Evolutionary conservation across 1,284 basidiomycete species (phyloP), one percentile per base, ranked within the genome.

Genomic region (Abortiporus biennis): DNA sequence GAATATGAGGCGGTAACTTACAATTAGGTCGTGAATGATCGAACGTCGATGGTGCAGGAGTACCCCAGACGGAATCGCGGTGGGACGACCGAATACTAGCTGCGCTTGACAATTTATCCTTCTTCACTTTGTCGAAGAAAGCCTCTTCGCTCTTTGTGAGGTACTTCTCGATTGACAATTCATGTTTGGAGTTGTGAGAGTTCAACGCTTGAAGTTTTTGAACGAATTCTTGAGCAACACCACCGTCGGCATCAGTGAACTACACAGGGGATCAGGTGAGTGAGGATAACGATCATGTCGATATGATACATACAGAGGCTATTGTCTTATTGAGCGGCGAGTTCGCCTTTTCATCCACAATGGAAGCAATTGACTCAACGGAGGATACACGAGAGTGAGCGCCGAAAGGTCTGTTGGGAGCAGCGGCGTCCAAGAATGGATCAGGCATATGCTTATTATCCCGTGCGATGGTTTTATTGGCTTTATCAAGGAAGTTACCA

Each of bases 251-350:
- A 63, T 94, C 92, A 22, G 92, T 95, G 65, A 95, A 95, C 81
- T 88, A 48, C 36, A 38, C 39, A 36, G 36, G 9, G 17, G 8
- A 30, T 54, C 25, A 47, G 46, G 19, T 23, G 40, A 4, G n/a
- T 1, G 11, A 13, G 16, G 8, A 29, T 27, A 30, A 13, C 3
- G 21, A 22, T 20, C 2, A 40, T 24, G n/a, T 32, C 20, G 5
- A 29, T 8, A n/a, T 9, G n/a, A 29, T 20, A 66, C 77, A 55
- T 58, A 89, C 86, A 43, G 89, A 84, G 47, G 85, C 85, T 58
- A 92, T 90, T 8, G 91, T 89, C 66, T 93, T 93, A 68, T 95
- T 95, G 47, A 94, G 66, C 4, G 90, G 89, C 9, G 91, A 93
- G 46, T 85, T 85, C 1, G 69, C 69, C 68, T 94, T 94, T 56